A percentile compares a stretch with the other conserved stretches of the same genome.
These are phyloP conservation scores for Backusella tarrabulga DNA, from an alignment of 192 early-diverging fungal genomes.

Conservation along the genomic window DNA sequence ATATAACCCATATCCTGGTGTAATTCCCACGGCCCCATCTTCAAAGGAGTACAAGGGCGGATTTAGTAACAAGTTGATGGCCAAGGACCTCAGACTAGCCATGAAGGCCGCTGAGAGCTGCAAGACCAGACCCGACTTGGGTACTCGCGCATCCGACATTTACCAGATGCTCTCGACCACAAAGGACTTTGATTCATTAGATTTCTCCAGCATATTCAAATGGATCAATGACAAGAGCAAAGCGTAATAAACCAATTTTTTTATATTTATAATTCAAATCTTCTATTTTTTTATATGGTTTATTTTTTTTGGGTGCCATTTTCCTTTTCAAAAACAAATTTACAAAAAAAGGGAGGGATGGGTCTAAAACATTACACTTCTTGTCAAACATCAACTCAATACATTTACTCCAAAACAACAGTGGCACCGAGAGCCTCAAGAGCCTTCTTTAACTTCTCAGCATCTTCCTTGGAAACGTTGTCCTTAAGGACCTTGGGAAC, in stretches of 20 bases:
- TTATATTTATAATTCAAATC: background rate
- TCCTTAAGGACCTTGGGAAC: conserved; percentile 97
- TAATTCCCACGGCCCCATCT: conserved; percentile 76
- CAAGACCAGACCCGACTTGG: conserved; percentile 59
- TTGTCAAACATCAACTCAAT: background rate
- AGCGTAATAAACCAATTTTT: background rate
- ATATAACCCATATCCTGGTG: conserved; percentile 87
- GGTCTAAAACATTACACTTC: background rate
- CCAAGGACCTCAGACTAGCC: conserved; percentile 92
- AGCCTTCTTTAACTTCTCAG: conserved; percentile 95
- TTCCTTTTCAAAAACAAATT: conserved; percentile 5
- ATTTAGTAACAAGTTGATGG: conserved; percentile 87
- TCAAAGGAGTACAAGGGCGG: conserved; percentile 83
- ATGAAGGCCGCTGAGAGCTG: conserved; percentile 77
- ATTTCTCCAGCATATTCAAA: conserved; percentile 79
- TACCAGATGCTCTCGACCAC: conserved; percentile 74
- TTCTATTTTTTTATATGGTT: conserved; percentile 3
- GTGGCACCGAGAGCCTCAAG: conserved; percentile 93
- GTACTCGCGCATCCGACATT: conserved; percentile 76
- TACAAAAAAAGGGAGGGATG: conserved; percentile 2
- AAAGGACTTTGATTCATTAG: conserved; percentile 69
- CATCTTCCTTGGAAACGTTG: conserved; percentile 86
- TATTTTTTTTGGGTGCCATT: background rate
- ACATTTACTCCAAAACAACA: conserved; percentile 85
- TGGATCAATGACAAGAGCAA: background rate